Base-by-base conservation (phyloP, 2,329 filamentous ascomycete genomes). In the Onygena corvina region DNA sequence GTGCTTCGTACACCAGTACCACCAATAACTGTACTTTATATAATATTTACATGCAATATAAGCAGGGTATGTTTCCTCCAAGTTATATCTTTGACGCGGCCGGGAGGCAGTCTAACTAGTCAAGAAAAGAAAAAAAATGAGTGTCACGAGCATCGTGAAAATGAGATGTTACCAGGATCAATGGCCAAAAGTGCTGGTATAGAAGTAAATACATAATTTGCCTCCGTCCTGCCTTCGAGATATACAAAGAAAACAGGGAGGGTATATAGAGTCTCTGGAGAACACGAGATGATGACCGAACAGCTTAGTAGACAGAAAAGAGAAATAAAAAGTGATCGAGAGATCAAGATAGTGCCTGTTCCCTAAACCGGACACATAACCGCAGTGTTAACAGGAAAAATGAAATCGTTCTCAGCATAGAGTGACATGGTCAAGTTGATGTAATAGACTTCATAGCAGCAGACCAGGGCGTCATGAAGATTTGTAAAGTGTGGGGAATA, bases 281-380 rank as follows among this genome's bases (percentile, higher is more conserved):
- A 16, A 31, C 5, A 35, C 47, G 33, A 48, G 23, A 45, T 34
- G 34, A 44, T 48, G 30, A 49, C 23, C 25, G 29, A 31, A 25
- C 27, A 40, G 30, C 25, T n/a, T 23, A 25, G 14, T 35, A 36
- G 12, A 48, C 45, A 49, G 25, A 11, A 42, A 36, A 23, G 16
- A 14, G 35, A 31, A 29, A 38, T 3, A 49, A 23, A 44, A 40
- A 3, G 20, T 40, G 36, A 40, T 40, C 36, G 30, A 50, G 34
- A 40, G 47, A 50, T 36, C 33, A 33, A 33, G 40, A 30, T 36
- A 47, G 33, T 20, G 34, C 47, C 46, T 14, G 35, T 34, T 45
- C 38, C 48, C 36, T 40, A 40, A 40, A 40, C 36, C 36, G 14
- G 31, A 12, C 8, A 7, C 11, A 27, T 35, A 20, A 33, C 14